A percentile compares a stretch with the other conserved stretches of the same genome.
phyloP scores from a whole-genome alignment of 495 filamentous ascomycete genomes.

The Glonium stellatum region DNA sequence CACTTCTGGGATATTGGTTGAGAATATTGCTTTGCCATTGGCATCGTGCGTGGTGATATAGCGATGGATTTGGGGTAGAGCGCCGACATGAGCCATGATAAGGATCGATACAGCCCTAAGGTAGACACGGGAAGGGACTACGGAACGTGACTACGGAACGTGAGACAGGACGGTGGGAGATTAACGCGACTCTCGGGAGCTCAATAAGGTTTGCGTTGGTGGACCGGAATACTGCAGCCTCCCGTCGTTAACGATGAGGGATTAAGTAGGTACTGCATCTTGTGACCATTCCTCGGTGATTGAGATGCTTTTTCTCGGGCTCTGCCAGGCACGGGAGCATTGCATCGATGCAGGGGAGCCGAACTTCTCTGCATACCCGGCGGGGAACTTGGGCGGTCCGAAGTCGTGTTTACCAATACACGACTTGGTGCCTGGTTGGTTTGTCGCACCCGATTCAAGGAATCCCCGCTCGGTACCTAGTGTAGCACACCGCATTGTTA shows the following conservation, averaged over 20 bases:
- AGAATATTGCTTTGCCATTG: conserved; percentile 30
- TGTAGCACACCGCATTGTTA: too few species aligned
- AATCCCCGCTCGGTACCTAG: too few species aligned
- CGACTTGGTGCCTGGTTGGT: not conserved
- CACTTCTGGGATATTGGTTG: conserved; percentile 20
- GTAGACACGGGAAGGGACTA: not conserved
- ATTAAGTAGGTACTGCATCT: not conserved
- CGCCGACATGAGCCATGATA: conserved; percentile 27
- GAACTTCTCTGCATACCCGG: not conserved
- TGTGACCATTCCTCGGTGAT: not conserved
- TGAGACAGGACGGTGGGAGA: not conserved
- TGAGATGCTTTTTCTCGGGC: not conserved
- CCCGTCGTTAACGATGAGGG: not conserved
- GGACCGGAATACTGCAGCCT: not conserved
- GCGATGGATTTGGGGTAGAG: conserved; percentile 23
- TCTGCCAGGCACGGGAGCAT: not conserved
- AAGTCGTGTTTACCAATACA: not conserved
- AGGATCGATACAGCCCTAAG: not conserved
- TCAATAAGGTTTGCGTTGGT: not conserved
- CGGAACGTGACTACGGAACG: too few species aligned
- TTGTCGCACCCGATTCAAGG: not conserved
- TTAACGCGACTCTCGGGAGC: not conserved
- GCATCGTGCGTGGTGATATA: conserved; percentile 31
- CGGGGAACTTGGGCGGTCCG: not conserved
- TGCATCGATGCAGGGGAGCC: not conserved